phyloP scores from a whole-genome alignment of 225 moss, liverwort and hornwort species.

The Thuidium tamariscinum region DNA sequence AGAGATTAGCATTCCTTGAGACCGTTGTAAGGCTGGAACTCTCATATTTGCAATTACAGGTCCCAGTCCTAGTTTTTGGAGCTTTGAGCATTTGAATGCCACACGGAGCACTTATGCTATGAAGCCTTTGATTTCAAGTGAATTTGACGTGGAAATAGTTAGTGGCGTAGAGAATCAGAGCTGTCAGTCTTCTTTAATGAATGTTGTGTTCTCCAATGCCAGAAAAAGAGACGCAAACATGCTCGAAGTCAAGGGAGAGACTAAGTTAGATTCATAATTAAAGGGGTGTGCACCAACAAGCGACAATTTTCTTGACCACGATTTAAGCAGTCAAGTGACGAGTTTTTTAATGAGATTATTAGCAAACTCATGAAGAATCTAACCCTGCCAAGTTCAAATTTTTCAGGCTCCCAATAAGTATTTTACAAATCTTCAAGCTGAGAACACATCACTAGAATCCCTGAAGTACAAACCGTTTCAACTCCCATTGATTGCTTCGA shows the following conservation, averaged over 20 bases:
- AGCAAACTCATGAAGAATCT: not conserved
- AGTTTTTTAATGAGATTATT: not conserved
- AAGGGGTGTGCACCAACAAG: not conserved
- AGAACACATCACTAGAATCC: not conserved
- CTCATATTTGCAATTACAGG: not conserved
- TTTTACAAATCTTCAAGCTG: not conserved
- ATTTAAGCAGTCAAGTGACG: not conserved
- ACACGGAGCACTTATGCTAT: not conserved
- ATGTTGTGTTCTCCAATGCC: not conserved
- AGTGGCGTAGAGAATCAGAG: not conserved
- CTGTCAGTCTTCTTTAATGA: not conserved
- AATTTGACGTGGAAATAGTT: not conserved
- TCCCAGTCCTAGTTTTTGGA: not conserved
- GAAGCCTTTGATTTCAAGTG: not conserved
- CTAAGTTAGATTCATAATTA: not conserved
- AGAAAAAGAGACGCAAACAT: not conserved
- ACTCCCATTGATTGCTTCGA: not conserved
- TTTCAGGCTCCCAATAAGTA: not conserved
- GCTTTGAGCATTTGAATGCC: not conserved
- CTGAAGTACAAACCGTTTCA: not conserved
- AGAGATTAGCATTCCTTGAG: not conserved
- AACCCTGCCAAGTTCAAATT: not conserved
- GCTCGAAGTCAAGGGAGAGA: not conserved
- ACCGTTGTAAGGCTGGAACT: not conserved
- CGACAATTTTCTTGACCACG: not conserved